Base-by-base conservation (phyloP, 2,329 filamentous ascomycete species). In the Aureobasidium lini region DNA sequence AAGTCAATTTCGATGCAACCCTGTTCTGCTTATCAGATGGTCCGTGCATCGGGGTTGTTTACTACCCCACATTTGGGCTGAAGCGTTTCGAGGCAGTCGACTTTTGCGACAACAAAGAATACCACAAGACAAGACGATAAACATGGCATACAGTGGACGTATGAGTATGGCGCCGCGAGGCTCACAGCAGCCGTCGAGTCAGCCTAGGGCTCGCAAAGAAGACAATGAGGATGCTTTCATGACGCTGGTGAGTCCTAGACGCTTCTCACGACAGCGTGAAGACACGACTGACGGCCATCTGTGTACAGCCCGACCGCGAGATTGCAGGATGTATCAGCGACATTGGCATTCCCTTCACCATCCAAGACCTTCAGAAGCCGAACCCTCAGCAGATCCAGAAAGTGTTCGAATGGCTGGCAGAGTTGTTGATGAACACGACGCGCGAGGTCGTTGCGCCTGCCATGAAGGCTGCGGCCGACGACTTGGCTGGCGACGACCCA, bases 311-410 rank as follows among this genome's bases (percentile, higher is more conserved):
- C 49, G 83, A 86, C 64, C 76, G 79, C 63, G 94, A 99, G 73
- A 96, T 99, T 62, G 93, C 93, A 66, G 91, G 89, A 71, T 99
- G 94, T 74, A 96, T 99, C 77, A 94, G 88, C 69, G 94, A 97
- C 72, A 96, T 97, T 68, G 93, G 93, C 61, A 92, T 97, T 68
- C 86, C 84, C 31, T 96, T 97, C 73, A 88, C 84, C 37, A 80
- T 92, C 16, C 84, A 88, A 62, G 93, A 99, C 75, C 82, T 99
- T 42, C 86, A 93, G 67, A 97, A 96, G 71, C 94, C 94, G 5
- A 96, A 96, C 67, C 88, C 94, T 3, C 84, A 93, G 62, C 91
- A 96, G 69, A 92, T 97, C 57, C 94, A 99, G 75, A 91, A 94
- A 79, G 91, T 99, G 56, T 95, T 97, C 71, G 94, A 99, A 80